Conservation (phyloP, 768 basidiomycete species). For the Mycena olivaceomarginata region DNA sequence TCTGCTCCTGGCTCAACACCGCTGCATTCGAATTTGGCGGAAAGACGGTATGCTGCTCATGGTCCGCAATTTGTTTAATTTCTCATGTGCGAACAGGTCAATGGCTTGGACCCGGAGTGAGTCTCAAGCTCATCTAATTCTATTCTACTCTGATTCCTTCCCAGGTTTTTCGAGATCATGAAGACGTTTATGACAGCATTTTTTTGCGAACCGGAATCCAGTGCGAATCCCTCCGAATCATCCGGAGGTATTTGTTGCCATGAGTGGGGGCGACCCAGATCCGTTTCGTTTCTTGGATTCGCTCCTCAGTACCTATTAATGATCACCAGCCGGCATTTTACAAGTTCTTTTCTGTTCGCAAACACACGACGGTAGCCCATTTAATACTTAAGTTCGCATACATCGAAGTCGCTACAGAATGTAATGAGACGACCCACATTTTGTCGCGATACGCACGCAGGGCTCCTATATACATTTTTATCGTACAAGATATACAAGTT, state of each 20-base stretch:
- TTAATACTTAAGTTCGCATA: no score
- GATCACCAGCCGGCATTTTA: neutral
- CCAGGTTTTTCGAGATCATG: conserved; percentile 1
- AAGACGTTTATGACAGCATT: neutral
- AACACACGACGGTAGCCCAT: no score
- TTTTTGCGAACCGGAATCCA: conserved; percentile 32
- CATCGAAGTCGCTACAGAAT: no score
- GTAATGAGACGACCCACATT: no score
- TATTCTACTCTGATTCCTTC: neutral
- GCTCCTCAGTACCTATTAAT: conserved; percentile 33
- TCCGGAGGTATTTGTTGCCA: neutral
- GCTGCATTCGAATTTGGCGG: conserved; percentile 43
- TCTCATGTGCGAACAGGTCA: conserved; percentile 1
- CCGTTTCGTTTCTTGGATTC: conserved; percentile 4
- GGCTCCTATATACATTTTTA: no score
- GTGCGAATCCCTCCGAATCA: conserved; percentile 15
- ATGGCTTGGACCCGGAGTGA: conserved; percentile 16
- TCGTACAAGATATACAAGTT: no score
- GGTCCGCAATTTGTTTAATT: neutral
- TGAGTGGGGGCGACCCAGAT: neutral
- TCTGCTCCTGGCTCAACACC: conserved; percentile 42
- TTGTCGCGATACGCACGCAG: no score
- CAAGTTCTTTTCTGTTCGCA: no score
- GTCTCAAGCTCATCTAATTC: neutral
- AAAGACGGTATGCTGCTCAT: conserved; percentile 22